Conservation (phyloP, 257 asterid species). For the Verbascum thapsus region DNA sequence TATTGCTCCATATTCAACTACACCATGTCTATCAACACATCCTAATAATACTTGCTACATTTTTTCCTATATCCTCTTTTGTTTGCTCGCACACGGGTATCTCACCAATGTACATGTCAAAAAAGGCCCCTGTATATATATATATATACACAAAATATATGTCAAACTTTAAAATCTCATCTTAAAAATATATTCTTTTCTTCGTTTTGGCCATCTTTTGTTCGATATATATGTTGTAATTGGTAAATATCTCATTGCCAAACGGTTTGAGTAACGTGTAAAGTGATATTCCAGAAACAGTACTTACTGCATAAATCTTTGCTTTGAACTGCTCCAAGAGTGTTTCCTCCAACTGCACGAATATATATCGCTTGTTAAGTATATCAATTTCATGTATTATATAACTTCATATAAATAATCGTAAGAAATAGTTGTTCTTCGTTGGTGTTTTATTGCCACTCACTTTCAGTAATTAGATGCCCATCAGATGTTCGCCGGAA, state of each 20-base stretch:
- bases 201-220: too few species aligned
- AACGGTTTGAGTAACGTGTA: not conserved
- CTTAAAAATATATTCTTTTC: not conserved
- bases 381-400: conserved; percentile 3
- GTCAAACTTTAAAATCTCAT: conserved; percentile 3
- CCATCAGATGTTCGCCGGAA: conserved; percentile 88
- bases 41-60: conserved; percentile 69
- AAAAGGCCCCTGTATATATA: conserved; percentile 79
- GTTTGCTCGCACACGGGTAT: conserved; percentile 74
- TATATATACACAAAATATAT: conserved; percentile 10
- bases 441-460: conserved; percentile 33
- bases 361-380: conserved; percentile 15
- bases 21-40: too few species aligned
- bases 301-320: conserved; percentile 95
- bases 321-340: conserved; percentile 83
- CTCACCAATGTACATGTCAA: conserved; percentile 95
- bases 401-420: too few species aligned
- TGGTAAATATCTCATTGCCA: not conserved
- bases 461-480: conserved; percentile 83
- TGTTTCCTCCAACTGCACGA: conserved; percentile 80
- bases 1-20: too few species aligned
- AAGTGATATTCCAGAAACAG: not conserved
- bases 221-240: too few species aligned
- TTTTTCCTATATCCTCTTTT: conserved; percentile 89
- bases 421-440: not conserved